Conservation (phyloP, 176 grass and related monocot species). For the Saccharum spontaneum region DNA sequence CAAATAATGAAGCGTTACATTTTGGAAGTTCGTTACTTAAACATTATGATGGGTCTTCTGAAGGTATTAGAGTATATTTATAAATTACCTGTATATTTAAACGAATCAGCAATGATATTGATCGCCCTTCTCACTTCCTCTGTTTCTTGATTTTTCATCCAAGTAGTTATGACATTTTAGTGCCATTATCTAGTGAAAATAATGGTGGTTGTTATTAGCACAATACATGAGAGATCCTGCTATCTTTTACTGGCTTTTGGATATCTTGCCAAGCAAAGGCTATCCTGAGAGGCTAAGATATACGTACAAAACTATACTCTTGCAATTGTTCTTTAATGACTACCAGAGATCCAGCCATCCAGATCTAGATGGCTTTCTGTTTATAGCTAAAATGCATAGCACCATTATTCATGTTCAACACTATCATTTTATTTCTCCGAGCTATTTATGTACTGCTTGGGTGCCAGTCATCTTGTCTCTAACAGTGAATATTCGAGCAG, state of each 20-base stretch:
- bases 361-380: constrained; percentile 16
- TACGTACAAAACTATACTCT: not conserved
- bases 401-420: not conserved
- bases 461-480: not conserved
- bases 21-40: constrained; percentile 78
- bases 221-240: constrained; percentile 20
- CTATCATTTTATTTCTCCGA: constrained; percentile 1
- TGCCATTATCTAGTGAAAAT: not conserved
- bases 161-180: not conserved
- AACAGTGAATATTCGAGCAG: not conserved
- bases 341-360: not conserved
- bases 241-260: not conserved
- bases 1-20: constrained; percentile 99
- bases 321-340: constrained; percentile 13
- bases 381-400: constrained; percentile 9
- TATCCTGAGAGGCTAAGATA: not conserved
- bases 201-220: constrained; percentile 13
- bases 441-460: not conserved
- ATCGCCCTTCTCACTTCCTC: not conserved
- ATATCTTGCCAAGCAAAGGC: not conserved
- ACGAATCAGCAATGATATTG: constrained; percentile 10
- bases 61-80: constrained; percentile 70
- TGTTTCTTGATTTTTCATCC: not conserved
- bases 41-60: constrained; percentile 72
- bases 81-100: constrained; percentile 25